Conservation (phyloP, 148 eudicot species). For the Heliamphora exappendiculata region DNA sequence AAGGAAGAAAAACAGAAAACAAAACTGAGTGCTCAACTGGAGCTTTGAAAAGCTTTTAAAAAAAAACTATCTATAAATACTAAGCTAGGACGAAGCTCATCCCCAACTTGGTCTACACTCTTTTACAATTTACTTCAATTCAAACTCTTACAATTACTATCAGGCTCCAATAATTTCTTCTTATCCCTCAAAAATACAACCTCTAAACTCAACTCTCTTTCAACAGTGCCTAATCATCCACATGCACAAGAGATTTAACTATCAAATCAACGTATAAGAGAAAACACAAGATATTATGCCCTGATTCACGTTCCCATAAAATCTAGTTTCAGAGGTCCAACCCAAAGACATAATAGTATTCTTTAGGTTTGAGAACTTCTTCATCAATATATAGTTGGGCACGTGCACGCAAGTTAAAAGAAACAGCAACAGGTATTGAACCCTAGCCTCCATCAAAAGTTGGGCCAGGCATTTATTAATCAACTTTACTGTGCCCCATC, state of each 20-base stretch:
- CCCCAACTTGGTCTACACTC: not conserved
- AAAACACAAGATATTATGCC: not conserved
- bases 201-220: not conserved
- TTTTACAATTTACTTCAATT: not conserved
- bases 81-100: not conserved
- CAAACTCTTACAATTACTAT: not conserved
- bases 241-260: not conserved
- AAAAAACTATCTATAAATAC: no score
- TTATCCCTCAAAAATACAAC: not conserved
- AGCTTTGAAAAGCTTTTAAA: not conserved
- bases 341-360: not conserved
- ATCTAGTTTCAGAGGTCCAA: not conserved
- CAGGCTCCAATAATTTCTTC: not conserved
- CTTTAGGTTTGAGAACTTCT: not conserved
- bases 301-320: not conserved
- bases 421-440: not conserved
- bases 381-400: no score
- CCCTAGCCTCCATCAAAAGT: not conserved
- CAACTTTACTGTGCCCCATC: not conserved
- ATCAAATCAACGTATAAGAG: not conserved
- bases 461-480: not conserved
- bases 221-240: not conserved
- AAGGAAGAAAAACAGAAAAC: not conserved
- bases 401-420: no score
- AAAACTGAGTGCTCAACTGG: not conserved